Conservation (phyloP, 371 early-diverging fungal genomes). For the Parasitella parasitica region DNA sequence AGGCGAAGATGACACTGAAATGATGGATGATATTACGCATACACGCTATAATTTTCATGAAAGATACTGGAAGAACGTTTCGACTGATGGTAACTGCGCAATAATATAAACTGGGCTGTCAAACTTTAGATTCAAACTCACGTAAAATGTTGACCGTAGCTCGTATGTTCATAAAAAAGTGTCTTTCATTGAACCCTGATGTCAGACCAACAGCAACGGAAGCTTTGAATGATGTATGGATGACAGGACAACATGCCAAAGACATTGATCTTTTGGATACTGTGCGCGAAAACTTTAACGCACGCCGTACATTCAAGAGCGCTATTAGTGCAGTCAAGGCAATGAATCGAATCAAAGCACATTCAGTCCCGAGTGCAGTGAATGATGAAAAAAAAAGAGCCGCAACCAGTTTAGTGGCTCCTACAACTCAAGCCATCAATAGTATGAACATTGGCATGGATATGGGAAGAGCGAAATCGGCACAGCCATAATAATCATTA, state of each 20-base stretch:
- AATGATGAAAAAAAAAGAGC: constrained; percentile 40
- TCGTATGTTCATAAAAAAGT: constrained; percentile 82
- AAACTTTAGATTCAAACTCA: not conserved
- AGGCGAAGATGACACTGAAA: constrained; percentile 53
- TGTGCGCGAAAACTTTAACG: constrained; percentile 58
- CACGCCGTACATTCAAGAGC: constrained; percentile 30
- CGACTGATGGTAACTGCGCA: constrained; percentile 52
- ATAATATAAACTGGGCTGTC: not conserved
- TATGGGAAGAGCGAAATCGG: not conserved
- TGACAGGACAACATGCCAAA: constrained; percentile 49
- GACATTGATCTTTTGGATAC: constrained; percentile 65
- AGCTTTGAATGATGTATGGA: constrained; percentile 85
- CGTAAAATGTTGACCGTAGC: constrained; percentile 52
- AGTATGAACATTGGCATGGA: not conserved
- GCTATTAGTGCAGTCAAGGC: constrained; percentile 31
- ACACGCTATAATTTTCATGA: constrained; percentile 73
- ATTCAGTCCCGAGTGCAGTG: not conserved
- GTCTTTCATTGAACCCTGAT: constrained; percentile 69
- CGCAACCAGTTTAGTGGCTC: constrained; percentile 33
- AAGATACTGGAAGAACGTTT: constrained; percentile 76
- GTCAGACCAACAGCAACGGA: constrained; percentile 76
- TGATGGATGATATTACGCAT: constrained; percentile 62
- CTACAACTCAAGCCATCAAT: not conserved
- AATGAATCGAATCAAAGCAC: constrained; percentile 20
- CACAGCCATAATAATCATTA: no score